phyloP scores from a whole-genome alignment of 345 rosid species.

The Eucalyptus viminalis region DNA sequence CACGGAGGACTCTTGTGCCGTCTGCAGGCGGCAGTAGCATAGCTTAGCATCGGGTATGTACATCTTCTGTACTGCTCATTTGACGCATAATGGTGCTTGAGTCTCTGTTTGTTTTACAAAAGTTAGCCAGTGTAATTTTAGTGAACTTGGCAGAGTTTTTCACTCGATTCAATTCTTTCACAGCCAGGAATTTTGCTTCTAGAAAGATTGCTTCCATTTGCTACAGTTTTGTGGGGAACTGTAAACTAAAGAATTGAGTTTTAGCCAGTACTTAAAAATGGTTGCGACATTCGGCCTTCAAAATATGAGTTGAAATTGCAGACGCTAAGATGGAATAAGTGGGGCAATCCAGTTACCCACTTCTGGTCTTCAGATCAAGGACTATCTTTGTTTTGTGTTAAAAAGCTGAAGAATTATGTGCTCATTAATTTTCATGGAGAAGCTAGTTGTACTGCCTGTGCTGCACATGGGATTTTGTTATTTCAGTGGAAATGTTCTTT shows the following conservation, averaged over 20 bases:
- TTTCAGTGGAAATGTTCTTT: background rate
- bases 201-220: background rate
- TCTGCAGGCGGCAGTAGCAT: background rate
- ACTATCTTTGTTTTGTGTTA: background rate
- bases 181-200: background rate
- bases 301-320: background rate
- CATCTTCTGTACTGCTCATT: background rate
- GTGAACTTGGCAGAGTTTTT: background rate
- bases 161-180: background rate
- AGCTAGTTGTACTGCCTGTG: background rate
- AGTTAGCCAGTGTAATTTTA: background rate
- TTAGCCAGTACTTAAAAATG: background rate
- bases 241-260: background rate
- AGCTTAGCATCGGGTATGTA: background rate
- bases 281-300: background rate
- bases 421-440: background rate
- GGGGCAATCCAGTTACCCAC: background rate
- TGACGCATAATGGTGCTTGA: background rate
- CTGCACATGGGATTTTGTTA: background rate
- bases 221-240: background rate
- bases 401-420: background rate
- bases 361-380: background rate
- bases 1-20: slow-evolving; percentile 9
- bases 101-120: background rate
- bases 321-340: background rate